phyloP scores from a whole-genome alignment of 495 filamentous ascomycete genomes.

The Schizothecium vesticola region DNA sequence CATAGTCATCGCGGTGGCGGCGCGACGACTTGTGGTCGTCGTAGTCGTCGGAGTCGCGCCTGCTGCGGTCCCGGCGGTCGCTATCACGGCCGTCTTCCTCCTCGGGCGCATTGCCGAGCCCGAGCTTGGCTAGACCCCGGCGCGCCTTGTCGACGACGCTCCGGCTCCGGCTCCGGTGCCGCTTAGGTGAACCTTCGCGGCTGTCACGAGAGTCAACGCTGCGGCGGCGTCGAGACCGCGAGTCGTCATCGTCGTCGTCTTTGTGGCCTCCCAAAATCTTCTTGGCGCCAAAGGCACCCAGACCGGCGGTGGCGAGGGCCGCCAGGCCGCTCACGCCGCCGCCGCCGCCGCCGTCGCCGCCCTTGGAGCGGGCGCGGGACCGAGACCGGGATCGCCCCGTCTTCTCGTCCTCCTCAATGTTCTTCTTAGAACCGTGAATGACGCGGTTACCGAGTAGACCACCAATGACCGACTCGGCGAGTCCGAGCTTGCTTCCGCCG shows the following conservation, averaged over 20 bases:
- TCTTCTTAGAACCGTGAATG: slow-evolving; percentile 67
- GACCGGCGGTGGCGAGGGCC: slow-evolving; percentile 66
- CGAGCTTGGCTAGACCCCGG: slow-evolving; percentile 41
- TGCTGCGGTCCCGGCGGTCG: slow-evolving; percentile 22
- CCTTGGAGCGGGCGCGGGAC: slow-evolving; percentile 48
- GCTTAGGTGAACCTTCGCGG: slow-evolving; percentile 34
- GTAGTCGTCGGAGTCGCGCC: slow-evolving; percentile 30
- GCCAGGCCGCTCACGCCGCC: slow-evolving; percentile 50
- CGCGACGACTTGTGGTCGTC: slow-evolving; percentile 30
- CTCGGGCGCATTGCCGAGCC: slow-evolving; percentile 42
- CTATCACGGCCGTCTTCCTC: slow-evolving; percentile 31
- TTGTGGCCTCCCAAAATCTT: slow-evolving; percentile 60
- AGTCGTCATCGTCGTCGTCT: slow-evolving; percentile 49
- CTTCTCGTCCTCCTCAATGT: slow-evolving; percentile 49
- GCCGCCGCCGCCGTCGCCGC: slow-evolving; percentile 35
- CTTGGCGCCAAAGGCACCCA: slow-evolving; percentile 76
- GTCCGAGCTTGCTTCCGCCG: slow-evolving; percentile 56
- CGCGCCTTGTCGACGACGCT: slow-evolving; percentile 44
- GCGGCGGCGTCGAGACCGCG: slow-evolving; percentile 44
- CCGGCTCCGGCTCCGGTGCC: slow-evolving; percentile 45
- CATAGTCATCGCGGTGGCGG: slow-evolving; percentile 45
- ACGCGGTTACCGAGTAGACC: slow-evolving; percentile 78
- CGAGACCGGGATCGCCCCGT: slow-evolving; percentile 47
- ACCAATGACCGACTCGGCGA: slow-evolving; percentile 73
- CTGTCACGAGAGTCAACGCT: slow-evolving; percentile 49